Evolutionary conservation across 768 basidiomycete species (phyloP).

Genomic region (Cubamyces lactineus): DNA sequence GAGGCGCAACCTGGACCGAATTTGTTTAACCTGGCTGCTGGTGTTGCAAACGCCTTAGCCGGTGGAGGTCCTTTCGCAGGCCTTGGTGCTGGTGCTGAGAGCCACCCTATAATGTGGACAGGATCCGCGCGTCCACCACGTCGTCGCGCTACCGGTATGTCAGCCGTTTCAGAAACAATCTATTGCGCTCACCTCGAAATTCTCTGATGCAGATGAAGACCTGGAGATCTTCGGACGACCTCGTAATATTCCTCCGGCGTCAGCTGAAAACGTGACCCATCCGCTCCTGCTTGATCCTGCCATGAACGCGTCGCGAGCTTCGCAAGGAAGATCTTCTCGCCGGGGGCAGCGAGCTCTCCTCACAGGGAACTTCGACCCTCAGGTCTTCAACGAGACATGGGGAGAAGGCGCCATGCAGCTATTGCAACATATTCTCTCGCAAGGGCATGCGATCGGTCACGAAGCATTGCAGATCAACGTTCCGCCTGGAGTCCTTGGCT

Average conservation of each 20-base stretch:
- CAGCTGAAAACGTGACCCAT: constrained; percentile 77
- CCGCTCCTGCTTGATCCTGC: constrained; percentile 77
- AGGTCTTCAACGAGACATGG: constrained; percentile 77
- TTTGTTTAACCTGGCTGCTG: constrained; percentile 58
- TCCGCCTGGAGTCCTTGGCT: constrained; percentile 63
- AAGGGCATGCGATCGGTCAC: constrained; percentile 50
- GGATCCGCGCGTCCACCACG: constrained; percentile 53
- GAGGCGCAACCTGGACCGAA: constrained; percentile 31
- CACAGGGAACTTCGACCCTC: constrained; percentile 39
- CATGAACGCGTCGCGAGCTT: constrained; percentile 45
- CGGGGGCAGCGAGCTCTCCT: constrained; percentile 57
- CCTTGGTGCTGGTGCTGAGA: constrained; percentile 41
- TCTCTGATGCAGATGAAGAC: constrained; percentile 48
- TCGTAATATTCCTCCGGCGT: constrained; percentile 52
- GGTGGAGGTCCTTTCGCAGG: constrained; percentile 10
- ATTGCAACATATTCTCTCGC: constrained; percentile 79
- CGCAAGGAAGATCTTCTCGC: constrained; percentile 53
- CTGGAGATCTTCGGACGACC: constrained; percentile 65
- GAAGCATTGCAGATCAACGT: constrained; percentile 82
- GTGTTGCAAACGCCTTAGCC: constrained; percentile 44
- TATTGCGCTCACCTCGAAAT: too few relatives aligned
- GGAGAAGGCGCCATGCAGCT: constrained; percentile 82
- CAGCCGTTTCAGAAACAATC: constrained; percentile 5
- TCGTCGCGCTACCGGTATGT: constrained; percentile 50
- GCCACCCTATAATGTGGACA: constrained; percentile 33